Conservation (phyloP, 1,284 basidiomycete species). For the Cutaneotrichosporon sp. region DNA sequence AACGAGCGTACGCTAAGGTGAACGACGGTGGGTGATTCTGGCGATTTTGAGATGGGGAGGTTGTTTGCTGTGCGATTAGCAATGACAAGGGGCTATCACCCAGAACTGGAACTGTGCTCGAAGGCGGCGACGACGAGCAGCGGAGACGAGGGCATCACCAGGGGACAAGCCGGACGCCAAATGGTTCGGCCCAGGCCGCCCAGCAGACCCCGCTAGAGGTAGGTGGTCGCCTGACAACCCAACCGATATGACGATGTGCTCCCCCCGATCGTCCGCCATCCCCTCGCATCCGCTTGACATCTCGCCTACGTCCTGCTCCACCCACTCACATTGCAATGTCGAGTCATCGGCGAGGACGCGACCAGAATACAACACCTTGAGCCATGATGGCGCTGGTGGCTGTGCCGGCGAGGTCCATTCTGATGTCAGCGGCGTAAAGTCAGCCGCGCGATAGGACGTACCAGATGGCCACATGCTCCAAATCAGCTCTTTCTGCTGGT, state of each 20-base stretch:
- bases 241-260: too few species aligned
- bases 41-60: conserved; percentile 38
- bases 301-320: too few species aligned
- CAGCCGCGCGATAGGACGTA: conserved; percentile 42
- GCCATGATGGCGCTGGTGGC: conserved; percentile 70
- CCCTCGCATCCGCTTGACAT: too few species aligned
- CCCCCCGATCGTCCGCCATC: too few species aligned
- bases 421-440: conserved; percentile 30
- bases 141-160: neutral
- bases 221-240: too few species aligned
- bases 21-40: conserved; percentile 60
- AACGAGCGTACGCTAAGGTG: conserved; percentile 72
- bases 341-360: conserved; percentile 78
- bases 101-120: too few species aligned
- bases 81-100: too few species aligned
- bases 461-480: conserved; percentile 79
- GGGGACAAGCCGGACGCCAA: too few species aligned
- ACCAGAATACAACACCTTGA: conserved; percentile 74
- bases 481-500: conserved; percentile 62
- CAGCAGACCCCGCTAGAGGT: too few species aligned
- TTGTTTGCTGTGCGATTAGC: conserved; percentile 32
- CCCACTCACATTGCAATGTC: conserved; percentile 60
- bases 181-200: too few species aligned
- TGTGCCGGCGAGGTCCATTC: conserved; percentile 67
- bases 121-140: too few species aligned